Evolutionary conservation across 192 early-diverging fungal species (phyloP), one percentile per base, ranked within the genome.

Genomic region (Coemansia sp.): DNA sequence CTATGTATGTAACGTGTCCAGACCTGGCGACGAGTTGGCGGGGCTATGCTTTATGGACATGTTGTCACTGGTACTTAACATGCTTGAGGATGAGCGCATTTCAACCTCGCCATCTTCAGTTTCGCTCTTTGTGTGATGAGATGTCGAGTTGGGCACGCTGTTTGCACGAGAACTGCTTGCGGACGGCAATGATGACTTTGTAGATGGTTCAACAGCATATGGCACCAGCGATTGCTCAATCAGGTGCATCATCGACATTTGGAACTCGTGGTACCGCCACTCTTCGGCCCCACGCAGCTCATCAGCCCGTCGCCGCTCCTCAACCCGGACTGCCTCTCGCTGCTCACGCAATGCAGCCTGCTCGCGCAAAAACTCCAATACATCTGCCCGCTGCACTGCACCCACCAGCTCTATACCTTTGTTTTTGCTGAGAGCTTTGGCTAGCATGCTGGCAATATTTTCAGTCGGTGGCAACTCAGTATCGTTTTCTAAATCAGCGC

Each of bases 221-320:
- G 62, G 74, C 5, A 47, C 74, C 34, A 81, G 51, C 17, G 69
- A 57, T 8, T 60, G 20, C 50, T 75, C 59, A 19, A 76, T 64
- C 23, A 81, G 61, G 20, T 47, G 23, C 48, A 81, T 66, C 28
- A 81, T 50, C 5, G 73, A 69, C 74, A 81, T 76, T 21, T 81
- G 79, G 66, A 76, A 81, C 64, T 81, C 70, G 38, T 81, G 79
- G 21, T 69, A 81, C 25, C 79, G 62, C 69, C 70, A 66, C 40
- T 81, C 79, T 36, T 81, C 79, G 2, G 71, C 67, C 22, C 48
- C 53, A 21, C 74, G 74, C 25, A 66, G 28, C 60, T 68, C 62
- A n/a, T 81, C 74, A 5, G 42, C 57, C 10, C 70, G 60, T 20
- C 57, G 63, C 21, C 79, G 62, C 57, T 81, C 79, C 31, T 73